Base-by-base conservation (phyloP, 176 grass and related monocot genomes). In the Oryza glumipatula region DNA sequence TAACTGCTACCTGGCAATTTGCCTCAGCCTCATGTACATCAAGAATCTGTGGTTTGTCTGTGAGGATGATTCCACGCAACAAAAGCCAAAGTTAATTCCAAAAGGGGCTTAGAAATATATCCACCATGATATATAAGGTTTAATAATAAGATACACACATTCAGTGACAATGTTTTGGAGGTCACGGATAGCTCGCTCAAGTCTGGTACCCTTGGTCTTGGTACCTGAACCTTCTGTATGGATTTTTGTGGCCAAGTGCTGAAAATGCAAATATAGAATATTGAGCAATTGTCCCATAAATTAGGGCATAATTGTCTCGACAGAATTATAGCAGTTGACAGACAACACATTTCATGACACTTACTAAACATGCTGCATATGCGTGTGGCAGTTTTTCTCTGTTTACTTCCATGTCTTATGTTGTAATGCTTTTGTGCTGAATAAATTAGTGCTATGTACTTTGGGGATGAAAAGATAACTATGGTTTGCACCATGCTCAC, bases 101-200 rank as follows among this genome's bases (percentile, higher is more conserved):
- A 60, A 67, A 71, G 46, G 46, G 51, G 32, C 45, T 60, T 15
- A 90, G 32, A 86, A 47, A 79, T 74, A 7, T 11, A 24, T 74
- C 6, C 3, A 83, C 61, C 43, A 76, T 28, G 73, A 67, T 32
- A 87, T 48, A 79, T 58, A 9, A 75, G 33, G 52, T 8, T n/a
- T 23, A 26, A 45, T 16, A 47, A 22, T 43, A 60, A 35, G 72
- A 75, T 9, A 80, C 84, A 83, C 85, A 95, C 93, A 92, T 82
- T 90, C 90, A 82, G 88, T 83, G 65, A 95, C 93, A 81, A 90
- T 90, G 83, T 88, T 92, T 83, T 90, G 88, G 48, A 95, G 90
- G 56, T 95, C 93, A 24, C 81, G 86, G 56, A 95, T 95, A 60
- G 93, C 93, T 75, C 93, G 85, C 70, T 95, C 93, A 74, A 95